A percentile compares a stretch with the other conserved stretches of the same genome.
Conservation (phyloP, 768 basidiomycete species). For the Boletellus emodensis region DNA sequence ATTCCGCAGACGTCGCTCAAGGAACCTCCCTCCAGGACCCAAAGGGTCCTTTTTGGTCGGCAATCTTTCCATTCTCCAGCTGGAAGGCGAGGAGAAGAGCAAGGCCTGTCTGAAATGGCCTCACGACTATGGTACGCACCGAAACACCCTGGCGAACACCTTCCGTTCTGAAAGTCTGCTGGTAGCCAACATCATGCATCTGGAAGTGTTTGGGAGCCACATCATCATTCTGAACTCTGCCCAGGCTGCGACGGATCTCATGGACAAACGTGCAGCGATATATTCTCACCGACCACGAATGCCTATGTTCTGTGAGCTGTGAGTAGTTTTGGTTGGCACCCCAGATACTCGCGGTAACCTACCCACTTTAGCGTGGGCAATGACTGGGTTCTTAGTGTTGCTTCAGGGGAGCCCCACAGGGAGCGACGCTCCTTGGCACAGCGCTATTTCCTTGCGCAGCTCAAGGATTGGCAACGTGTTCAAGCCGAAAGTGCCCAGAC, state of each 20-base stretch:
- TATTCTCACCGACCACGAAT: neutral
- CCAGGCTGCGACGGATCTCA: constrained; percentile 6
- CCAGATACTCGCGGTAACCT: neutral
- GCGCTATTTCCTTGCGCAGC: constrained; percentile 6
- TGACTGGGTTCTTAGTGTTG: neutral
- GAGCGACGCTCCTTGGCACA: constrained; percentile 9
- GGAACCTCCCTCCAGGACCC: neutral
- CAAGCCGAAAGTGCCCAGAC: constrained; percentile 6
- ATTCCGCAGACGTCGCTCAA: neutral
- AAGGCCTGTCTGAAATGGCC: neutral
- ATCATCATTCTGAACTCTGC: constrained; percentile 35
- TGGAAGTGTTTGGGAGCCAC: neutral
- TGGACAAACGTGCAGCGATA: neutral
- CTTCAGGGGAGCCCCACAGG: constrained; percentile 7
- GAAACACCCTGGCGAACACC: too few relatives aligned
- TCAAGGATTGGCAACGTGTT: constrained; percentile 13
- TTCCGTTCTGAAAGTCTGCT: neutral
- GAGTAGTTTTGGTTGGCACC: too few relatives aligned
- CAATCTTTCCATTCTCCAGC: neutral
- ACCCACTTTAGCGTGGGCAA: neutral
- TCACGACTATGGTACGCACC: neutral
- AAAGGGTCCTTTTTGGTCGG: neutral
- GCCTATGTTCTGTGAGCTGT: neutral
- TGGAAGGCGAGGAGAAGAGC: neutral
- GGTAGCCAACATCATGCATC: neutral